Percentiles rank a stretch among this genome's conserved stretches.
These are phyloP conservation scores for Gaertneriomyces semiglobifer DNA, from an alignment of 192 early-diverging fungal genomes.

Conservation along the genomic window DNA sequence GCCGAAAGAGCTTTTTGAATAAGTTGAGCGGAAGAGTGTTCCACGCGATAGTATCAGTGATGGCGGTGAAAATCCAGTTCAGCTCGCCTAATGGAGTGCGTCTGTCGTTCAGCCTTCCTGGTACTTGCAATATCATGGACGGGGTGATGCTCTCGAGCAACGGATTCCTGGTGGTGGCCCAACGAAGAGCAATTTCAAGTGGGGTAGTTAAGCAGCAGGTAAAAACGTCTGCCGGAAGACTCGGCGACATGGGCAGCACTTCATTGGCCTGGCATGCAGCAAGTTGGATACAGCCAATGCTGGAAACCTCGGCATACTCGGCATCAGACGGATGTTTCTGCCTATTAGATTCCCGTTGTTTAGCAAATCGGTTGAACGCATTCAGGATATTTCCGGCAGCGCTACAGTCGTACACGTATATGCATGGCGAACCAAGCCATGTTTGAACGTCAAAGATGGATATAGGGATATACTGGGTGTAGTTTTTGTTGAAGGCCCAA, in stretches of 20 bases:
- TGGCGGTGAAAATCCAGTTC: slow-evolving; percentile 98
- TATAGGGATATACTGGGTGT: slow-evolving; percentile 98
- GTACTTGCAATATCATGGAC: slow-evolving; percentile 84
- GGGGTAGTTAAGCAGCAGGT: slow-evolving; percentile 95
- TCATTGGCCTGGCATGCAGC: slow-evolving; percentile 85
- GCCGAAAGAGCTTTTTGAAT: slow-evolving; percentile 87
- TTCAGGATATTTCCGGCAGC: slow-evolving; percentile 84
- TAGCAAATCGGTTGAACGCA: slow-evolving; percentile 86
- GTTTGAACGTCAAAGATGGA: slow-evolving; percentile 86
- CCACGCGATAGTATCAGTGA: slow-evolving; percentile 99
- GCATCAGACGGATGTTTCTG: slow-evolving; percentile 40
- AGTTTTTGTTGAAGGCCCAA: slow-evolving; percentile 97
- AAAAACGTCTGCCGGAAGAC: slow-evolving; percentile 95
- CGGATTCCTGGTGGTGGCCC: slow-evolving; percentile 86
- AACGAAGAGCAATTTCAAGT: slow-evolving; percentile 86
- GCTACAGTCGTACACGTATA: slow-evolving; percentile 97
- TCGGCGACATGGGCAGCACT: slow-evolving; percentile 86
- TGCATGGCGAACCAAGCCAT: slow-evolving; percentile 92
- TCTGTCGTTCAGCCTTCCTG: slow-evolving; percentile 84
- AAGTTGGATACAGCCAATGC: slow-evolving; percentile 74
- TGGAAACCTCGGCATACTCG: slow-evolving; percentile 39
- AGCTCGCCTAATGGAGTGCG: slow-evolving; percentile 94
- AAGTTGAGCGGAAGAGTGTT: slow-evolving; percentile 80
- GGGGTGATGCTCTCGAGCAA: slow-evolving; percentile 66
- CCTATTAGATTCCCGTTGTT: slow-evolving; percentile 48